Conservation (phyloP, 148 eudicot genomes). For the Pharnaceum exiguum region DNA sequence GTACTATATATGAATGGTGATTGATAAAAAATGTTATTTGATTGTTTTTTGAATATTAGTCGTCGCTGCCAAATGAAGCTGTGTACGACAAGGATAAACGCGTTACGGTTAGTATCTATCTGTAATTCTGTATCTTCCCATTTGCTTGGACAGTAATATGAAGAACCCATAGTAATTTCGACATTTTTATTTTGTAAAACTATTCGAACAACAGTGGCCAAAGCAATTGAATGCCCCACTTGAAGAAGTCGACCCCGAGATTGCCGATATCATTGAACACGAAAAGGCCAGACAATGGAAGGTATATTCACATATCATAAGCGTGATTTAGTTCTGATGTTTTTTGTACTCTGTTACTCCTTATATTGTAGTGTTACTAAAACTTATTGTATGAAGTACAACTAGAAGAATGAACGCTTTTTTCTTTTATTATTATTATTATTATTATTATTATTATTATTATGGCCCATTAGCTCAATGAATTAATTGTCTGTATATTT, state of each 20-base stretch:
- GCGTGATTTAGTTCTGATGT: no score
- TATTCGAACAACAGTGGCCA: slow-evolving; percentile 99
- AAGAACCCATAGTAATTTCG: not conserved
- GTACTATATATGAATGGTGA: no score
- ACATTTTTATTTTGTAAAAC: not conserved
- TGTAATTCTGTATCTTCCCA: not conserved
- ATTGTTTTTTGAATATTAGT: slow-evolving; percentile 25
- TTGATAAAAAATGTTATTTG: no score
- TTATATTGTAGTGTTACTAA: not conserved
- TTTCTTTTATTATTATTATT: no score
- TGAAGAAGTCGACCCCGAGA: slow-evolving; percentile 86
- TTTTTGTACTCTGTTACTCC: not conserved
- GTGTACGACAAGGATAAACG: slow-evolving; percentile 68
- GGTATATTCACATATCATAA: slow-evolving; percentile 41
- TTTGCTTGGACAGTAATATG: not conserved
- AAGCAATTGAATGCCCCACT: slow-evolving; percentile 93
- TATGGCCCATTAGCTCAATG: no score
- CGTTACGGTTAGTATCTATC: slow-evolving; percentile 52
- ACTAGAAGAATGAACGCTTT: no score
- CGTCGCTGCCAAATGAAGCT: slow-evolving; percentile 76
- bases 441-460: no score
- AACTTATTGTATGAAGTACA: no score
- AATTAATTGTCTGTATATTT: no score
- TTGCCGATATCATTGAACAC: slow-evolving; percentile 88
- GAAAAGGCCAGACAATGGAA: slow-evolving; percentile 98